These are phyloP conservation scores for Cladosporium phlei DNA, from an alignment of 2,329 filamentous ascomycete genomes.

Conservation along the genomic window DNA sequence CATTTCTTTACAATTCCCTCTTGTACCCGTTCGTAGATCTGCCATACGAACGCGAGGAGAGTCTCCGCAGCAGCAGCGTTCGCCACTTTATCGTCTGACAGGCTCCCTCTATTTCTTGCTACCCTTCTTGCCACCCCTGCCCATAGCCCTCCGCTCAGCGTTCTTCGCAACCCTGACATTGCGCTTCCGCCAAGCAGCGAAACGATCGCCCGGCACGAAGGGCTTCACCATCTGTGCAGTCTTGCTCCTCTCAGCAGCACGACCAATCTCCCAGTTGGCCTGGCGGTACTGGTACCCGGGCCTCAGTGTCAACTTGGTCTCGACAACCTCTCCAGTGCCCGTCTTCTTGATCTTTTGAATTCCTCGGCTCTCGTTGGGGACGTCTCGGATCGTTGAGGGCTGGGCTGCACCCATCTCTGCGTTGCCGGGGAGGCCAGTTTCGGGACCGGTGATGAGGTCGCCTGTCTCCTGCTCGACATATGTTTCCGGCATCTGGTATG, in stretches of 20 bases:
- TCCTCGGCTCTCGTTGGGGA: constrained; percentile 21
- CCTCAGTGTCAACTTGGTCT: constrained; percentile 39
- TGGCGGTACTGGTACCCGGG: constrained; percentile 60
- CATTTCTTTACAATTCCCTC: constrained; percentile 11
- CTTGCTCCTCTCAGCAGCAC: constrained; percentile 51
- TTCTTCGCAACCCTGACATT: constrained; percentile 46
- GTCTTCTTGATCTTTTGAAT: constrained; percentile 31
- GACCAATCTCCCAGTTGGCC: constrained; percentile 64
- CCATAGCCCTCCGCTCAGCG: constrained; percentile 52
- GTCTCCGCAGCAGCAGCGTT: no score
- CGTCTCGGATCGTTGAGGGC: constrained; percentile 21
- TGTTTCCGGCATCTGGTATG: constrained; percentile 36
- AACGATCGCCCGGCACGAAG: constrained; percentile 57
- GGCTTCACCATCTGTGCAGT: constrained; percentile 52
- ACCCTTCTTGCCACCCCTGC: constrained; percentile 36
- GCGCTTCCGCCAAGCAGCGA: constrained; percentile 61
- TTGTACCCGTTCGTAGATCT: no score
- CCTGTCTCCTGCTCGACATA: constrained; percentile 15
- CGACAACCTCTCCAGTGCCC: constrained; percentile 22
- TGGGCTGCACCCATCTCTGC: constrained; percentile 16
- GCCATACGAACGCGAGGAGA: no score
- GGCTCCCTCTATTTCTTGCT: constrained; percentile 16
- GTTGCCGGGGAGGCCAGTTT: constrained; percentile 17
- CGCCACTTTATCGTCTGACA: not conserved
- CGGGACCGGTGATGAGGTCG: constrained; percentile 15